Conservation (phyloP, 2,329 filamentous ascomycete species). For the Cladophialophora yegresii region DNA sequence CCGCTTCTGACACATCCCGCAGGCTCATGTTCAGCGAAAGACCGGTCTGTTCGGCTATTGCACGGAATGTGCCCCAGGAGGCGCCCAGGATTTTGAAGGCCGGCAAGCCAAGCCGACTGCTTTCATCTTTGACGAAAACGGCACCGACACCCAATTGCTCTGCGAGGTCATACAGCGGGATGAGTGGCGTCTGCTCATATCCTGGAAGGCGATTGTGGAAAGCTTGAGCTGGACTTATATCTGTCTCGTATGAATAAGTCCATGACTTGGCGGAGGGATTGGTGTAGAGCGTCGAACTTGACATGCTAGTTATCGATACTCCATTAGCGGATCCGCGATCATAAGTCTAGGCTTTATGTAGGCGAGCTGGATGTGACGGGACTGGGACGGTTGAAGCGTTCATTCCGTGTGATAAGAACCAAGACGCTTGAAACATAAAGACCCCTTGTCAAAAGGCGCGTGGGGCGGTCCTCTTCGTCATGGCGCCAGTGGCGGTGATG, state of each 20-base stretch:
- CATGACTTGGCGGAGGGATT: conserved; percentile 24
- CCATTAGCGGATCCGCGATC: background rate
- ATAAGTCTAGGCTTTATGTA: background rate
- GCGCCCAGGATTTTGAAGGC: conserved; percentile 81
- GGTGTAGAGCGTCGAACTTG: conserved; percentile 18
- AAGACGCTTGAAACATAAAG: background rate
- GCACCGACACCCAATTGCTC: conserved; percentile 58
- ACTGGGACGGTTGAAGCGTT: background rate
- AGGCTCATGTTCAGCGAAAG: conserved; percentile 50
- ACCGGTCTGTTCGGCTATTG: conserved; percentile 51
- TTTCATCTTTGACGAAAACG: conserved; percentile 72
- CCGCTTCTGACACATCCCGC: conserved; percentile 45
- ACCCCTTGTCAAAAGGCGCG: background rate
- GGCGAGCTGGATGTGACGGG: background rate
- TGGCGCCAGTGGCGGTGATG: background rate
- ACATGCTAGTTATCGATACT: conserved; percentile 3
- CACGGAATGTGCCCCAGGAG: conserved; percentile 69
- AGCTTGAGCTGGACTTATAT: conserved; percentile 22
- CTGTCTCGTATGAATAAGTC: conserved; percentile 17
- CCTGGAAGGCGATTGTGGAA: conserved; percentile 63
- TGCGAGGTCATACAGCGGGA: conserved; percentile 57
- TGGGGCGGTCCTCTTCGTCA: background rate
- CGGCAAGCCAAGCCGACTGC: conserved; percentile 66
- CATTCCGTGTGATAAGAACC: background rate
- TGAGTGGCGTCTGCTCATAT: conserved; percentile 60